Percentiles rank a stretch among this genome's conserved stretches.
Conservation (phyloP, 345 rosid genomes). For the Eucalyptus microcorys region DNA sequence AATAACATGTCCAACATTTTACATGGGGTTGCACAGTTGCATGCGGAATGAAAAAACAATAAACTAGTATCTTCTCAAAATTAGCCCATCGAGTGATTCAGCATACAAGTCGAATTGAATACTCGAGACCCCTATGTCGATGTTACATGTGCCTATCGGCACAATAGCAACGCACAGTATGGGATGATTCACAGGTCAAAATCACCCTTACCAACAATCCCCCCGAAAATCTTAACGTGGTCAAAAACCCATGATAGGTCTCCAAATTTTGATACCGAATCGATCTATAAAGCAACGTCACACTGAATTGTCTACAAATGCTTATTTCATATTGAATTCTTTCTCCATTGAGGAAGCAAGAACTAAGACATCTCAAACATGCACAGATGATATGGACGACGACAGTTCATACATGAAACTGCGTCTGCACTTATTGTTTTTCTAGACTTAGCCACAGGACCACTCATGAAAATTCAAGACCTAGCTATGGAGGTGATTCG, state of each 20-base stretch:
- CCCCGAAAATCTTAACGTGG: background rate
- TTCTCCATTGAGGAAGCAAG: background rate
- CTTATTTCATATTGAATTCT: background rate
- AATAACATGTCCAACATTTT: background rate
- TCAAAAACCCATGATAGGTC: background rate
- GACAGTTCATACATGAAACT: background rate
- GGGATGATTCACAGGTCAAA: background rate
- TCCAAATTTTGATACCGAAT: background rate
- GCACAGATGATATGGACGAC: background rate
- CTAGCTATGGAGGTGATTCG: background rate
- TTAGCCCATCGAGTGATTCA: background rate
- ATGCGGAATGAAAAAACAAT: too few species aligned
- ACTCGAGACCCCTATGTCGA: background rate
- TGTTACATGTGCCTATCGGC: background rate
- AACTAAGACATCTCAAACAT: background rate
- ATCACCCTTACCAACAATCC: background rate
- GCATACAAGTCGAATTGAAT: background rate
- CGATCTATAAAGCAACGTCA: background rate
- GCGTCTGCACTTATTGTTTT: background rate
- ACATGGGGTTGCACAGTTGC: background rate
- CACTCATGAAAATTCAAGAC: background rate
- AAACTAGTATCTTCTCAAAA: background rate
- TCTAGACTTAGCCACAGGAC: background rate
- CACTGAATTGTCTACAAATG: background rate
- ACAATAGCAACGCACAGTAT: background rate